Base-by-base conservation (phyloP, 2,329 filamentous ascomycete genomes). In the Claviceps pazoutovae region DNA sequence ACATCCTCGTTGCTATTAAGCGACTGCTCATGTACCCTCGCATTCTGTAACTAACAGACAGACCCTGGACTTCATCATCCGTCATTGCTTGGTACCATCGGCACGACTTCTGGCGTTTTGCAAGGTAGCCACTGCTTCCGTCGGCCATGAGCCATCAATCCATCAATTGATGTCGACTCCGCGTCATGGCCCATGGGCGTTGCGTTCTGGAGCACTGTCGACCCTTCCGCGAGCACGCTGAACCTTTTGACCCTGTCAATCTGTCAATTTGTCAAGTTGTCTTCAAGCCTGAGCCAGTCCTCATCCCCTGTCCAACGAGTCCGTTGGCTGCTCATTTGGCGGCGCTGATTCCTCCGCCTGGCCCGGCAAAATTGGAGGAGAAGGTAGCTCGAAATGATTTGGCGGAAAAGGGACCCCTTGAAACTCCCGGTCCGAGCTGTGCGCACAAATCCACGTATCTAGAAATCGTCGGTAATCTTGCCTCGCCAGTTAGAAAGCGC, bases 381-480 rank as follows among this genome's bases (percentile, higher is more conserved):
- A 73, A 5, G 71, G 70, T 9, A 75, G 59, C 59, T 75, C 72
- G 51, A 73, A 67, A 47, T 68, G 70, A 56, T 71, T 68, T 5
- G 65, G 64, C 3, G 72, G 72, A 51, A 74, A 73, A 1, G 71
- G 65, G 26, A 73, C 66, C 7, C 69, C 70, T 23, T 68, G 64
- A 52, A 74, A 74, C 50, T 73, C 70, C 51, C 67, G 66, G 54
- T 76, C 74, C 11, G 68, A 68, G 55, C 62, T 67, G 53, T 75
- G 72, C 43, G 71, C 73, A 53, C 67, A 59, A 23, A 66, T 57
- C 74, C 74, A 76, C 46, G 63, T 67, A 16, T 72, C 66, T 16
- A 75, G 61, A 51, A 76, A 76, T 44, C 71, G 64, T 37, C 61
- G 65, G 52, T 73, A 75, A 56, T 72, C 71, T 74, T 58, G 53